Evolutionary conservation across 1,139 yeast species (phyloP).

Genomic region (Scheffersomyces parashehatae): DNA sequence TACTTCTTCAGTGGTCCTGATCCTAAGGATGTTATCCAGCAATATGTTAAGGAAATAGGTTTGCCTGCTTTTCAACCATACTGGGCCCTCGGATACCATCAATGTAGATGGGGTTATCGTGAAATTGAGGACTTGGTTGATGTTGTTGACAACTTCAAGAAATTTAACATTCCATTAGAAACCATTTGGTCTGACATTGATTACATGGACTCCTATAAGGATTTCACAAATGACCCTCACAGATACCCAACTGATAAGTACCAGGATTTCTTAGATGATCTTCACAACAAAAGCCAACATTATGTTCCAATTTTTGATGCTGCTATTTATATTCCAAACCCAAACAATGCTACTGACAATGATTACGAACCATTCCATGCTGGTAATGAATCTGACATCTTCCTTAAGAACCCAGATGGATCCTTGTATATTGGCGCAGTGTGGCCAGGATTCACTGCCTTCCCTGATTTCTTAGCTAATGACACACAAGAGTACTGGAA

Average conservation of each 20-base stretch:
- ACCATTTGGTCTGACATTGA: constrained; percentile 27
- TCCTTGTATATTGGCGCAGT: constrained; percentile 24
- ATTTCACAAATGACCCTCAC: constrained; percentile 30
- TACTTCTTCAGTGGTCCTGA: constrained; percentile 34
- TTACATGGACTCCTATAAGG: constrained; percentile 28
- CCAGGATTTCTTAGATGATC: constrained; percentile 18
- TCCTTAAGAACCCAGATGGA: constrained; percentile 30
- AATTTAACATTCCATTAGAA: constrained; percentile 21
- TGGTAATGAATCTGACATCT: constrained; percentile 27
- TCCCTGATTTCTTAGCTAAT: constrained; percentile 30
- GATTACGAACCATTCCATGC: constrained; percentile 22
- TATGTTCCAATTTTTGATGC: constrained; percentile 36
- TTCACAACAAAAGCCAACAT: constrained; percentile 25
- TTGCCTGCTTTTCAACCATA: constrained; percentile 24
- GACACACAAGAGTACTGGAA: constrained; percentile 26
- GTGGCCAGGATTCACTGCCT: constrained; percentile 32
- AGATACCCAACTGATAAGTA: constrained; percentile 23
- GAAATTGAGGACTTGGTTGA: constrained; percentile 15
- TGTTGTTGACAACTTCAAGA: constrained; percentile 20
- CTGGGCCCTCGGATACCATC: constrained; percentile 39
- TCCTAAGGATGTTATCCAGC: constrained; percentile 28
- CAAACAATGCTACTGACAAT: constrained; percentile 21
- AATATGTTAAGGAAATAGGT: constrained; percentile 24
- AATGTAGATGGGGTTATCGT: constrained; percentile 35
- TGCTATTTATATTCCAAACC: constrained; percentile 28